These are phyloP conservation scores for Candida sp. DNA, from an alignment of 1,139 yeast species.

Conservation along the genomic window DNA sequence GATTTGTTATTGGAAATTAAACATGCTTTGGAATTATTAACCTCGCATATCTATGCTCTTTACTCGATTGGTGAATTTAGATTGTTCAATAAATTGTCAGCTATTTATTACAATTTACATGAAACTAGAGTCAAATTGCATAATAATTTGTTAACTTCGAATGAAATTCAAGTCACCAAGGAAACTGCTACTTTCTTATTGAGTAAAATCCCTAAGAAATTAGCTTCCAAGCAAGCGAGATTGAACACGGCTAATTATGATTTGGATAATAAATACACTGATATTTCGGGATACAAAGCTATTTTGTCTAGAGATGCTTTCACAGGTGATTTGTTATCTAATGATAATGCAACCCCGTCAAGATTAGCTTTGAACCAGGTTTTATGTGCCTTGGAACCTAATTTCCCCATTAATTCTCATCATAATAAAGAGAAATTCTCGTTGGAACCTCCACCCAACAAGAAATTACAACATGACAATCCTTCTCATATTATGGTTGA, in stretches of 20 bases:
- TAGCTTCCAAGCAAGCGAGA: slow-evolving; percentile 47
- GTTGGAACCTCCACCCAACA: slow-evolving; percentile 43
- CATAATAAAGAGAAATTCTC: slow-evolving; percentile 26
- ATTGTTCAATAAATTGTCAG: slow-evolving; percentile 52
- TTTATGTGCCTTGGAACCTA: slow-evolving; percentile 69
- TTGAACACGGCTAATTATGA: slow-evolving; percentile 36
- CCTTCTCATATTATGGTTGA: slow-evolving; percentile 82
- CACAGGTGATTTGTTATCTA: slow-evolving; percentile 61
- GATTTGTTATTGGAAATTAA: slow-evolving; percentile 52
- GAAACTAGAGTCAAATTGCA: slow-evolving; percentile 59
- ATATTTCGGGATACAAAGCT: slow-evolving; percentile 75
- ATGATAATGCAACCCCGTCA: slow-evolving; percentile 45
- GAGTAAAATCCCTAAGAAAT: slow-evolving; percentile 64
- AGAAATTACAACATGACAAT: slow-evolving; percentile 46
- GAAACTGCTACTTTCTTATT: slow-evolving; percentile 61
- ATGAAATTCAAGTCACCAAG: slow-evolving; percentile 54
- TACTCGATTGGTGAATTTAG: slow-evolving; percentile 70
- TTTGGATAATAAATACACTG: slow-evolving; percentile 45
- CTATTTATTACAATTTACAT: slow-evolving; percentile 57
- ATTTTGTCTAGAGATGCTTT: slow-evolving; percentile 59
- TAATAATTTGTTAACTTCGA: slow-evolving; percentile 54
- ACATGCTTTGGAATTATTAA: slow-evolving; percentile 53
- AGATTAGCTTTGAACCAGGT: slow-evolving; percentile 66
- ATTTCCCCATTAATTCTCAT: slow-evolving; percentile 58
- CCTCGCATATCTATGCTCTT: slow-evolving; percentile 64